A percentile compares a stretch with the other conserved stretches of the same genome.
phyloP scores from a whole-genome alignment of 1,284 basidiomycete species.

The Pyrrhoderma noxium region DNA sequence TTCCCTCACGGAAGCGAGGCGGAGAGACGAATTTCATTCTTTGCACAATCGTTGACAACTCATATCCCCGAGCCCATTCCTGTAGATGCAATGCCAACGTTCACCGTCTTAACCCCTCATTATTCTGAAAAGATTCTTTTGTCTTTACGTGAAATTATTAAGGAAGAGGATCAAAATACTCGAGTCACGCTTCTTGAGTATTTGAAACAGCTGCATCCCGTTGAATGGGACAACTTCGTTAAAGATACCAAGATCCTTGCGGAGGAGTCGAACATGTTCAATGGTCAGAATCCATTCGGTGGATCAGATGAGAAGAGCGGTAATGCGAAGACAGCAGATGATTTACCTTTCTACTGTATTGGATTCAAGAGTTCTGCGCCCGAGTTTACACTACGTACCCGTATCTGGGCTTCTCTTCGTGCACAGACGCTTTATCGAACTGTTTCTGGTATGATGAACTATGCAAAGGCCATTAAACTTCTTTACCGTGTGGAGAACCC shows the following conservation, averaged over 20 bases:
- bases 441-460: conserved; percentile 99
- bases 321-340: conserved; percentile 74
- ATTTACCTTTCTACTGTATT: conserved; percentile 97
- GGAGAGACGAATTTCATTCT: conserved; percentile 93
- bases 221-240: conserved; percentile 99
- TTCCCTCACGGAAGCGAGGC: conserved; percentile 91
- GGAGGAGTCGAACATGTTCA: conserved; percentile 88
- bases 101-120: conserved; percentile 92
- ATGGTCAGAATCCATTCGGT: conserved; percentile 72
- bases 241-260: conserved; percentile 99
- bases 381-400: conserved; percentile 96
- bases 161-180: conserved; percentile 92
- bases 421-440: conserved; percentile 98
- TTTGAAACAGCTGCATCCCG: conserved; percentile 94
- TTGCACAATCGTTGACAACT: conserved; percentile 89
- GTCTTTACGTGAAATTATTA: conserved; percentile 91
- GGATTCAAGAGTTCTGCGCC: conserved; percentile 99
- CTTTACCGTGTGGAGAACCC: conserved; percentile 99
- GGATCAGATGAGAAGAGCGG: conserved; percentile 74
- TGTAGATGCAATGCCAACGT: conserved; percentile 95
- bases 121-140: conserved; percentile 96
- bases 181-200: conserved; percentile 94
- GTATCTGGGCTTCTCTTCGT: conserved; percentile 97
- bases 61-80: conserved; percentile 84
- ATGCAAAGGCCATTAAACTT: conserved; percentile 99